Evolutionary conservation across 2,329 filamentous ascomycete genomes (phyloP), one percentile per base, ranked within the genome.

Genomic region (Penicillium sp.): DNA sequence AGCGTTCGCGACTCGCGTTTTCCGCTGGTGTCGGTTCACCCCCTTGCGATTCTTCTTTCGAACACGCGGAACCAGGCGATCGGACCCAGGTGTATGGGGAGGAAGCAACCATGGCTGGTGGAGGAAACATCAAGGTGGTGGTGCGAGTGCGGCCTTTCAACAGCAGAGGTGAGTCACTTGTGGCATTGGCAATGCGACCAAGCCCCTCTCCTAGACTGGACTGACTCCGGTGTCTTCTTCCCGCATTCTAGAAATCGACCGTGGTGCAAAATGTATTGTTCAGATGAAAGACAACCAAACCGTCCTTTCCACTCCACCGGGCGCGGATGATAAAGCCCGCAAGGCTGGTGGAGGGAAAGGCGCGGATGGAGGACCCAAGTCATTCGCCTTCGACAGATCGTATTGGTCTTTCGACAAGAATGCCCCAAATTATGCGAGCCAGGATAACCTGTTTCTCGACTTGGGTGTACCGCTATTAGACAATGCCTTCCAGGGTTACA

Each of bases 61-160:
- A n/a, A n/a, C n/a, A n/a, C n/a, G n/a, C n/a, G n/a, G n/a, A n/a
- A n/a, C n/a, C n/a, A n/a, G n/a, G n/a, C n/a, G n/a, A n/a, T n/a
- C n/a, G n/a, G n/a, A n/a, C n/a, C n/a, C n/a, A n/a, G n/a, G 65
- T 69, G 59, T 56, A 70, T 70, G 69, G 67, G 64, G 47, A 65
- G 61, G 57, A 54, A 54, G 49, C 40, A 59, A 70, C 59, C 50
- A 87, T 87, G 84, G 78, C 81, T 64, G 87, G 87, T 65, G 89
- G 87, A 73, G 90, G 93, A 68, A 98, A 98, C 69, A 98, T 98
- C 72, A 98, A 98, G 84, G 93, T 98, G 75, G 93, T 98, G 77
- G 93, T 98, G 77, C 83, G 93, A 75, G 84, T 87, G 63, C 83
- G 93, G 68, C 93, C 93, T 44, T 98, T 98, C 75, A 98, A 98